These are phyloP conservation scores for Aphanomyces stellatus DNA, from an alignment of 352 stramenopile genomes.

Conservation along the genomic window DNA sequence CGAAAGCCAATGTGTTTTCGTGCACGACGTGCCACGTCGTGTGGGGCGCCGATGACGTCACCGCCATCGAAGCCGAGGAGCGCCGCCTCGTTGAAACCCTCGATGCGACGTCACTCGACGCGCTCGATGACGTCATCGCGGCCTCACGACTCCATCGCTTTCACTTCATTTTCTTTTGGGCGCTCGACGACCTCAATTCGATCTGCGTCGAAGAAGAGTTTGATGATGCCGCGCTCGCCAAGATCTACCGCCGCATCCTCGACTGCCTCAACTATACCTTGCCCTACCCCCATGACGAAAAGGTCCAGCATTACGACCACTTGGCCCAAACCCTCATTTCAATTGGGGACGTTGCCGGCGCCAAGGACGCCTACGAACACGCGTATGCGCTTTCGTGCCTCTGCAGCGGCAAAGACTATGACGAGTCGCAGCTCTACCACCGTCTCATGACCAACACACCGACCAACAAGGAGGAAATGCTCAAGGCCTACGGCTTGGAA, in stretches of 20 bases:
- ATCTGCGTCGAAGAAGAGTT: conserved; percentile 13
- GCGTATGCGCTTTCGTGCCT: conserved; percentile 52
- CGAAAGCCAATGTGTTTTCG: conserved; percentile 38
- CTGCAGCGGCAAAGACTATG: conserved; percentile 48
- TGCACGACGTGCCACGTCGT: conserved; percentile 38
- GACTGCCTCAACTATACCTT: conserved; percentile 60
- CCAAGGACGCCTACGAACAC: conserved; percentile 39
- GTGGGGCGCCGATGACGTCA: conserved; percentile 27
- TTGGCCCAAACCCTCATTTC: conserved; percentile 62
- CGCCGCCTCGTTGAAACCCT: conserved; percentile 26
- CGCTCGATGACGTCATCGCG: conserved; percentile 41
- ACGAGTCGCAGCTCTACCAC: conserved; percentile 51
- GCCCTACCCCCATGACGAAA: conserved; percentile 58
- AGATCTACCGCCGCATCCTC: conserved; percentile 61
- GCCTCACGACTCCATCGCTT: conserved; percentile 43
- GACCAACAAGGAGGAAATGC: conserved; percentile 45
- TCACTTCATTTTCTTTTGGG: conserved; percentile 75
- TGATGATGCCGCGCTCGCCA: conserved; percentile 29
- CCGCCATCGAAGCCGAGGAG: conserved; percentile 36
- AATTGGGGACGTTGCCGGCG: conserved; percentile 40
- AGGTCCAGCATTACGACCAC: conserved; percentile 83
- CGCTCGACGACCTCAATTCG: conserved; percentile 41
- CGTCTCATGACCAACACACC: conserved; percentile 56
- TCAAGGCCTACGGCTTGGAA: conserved; percentile 37
- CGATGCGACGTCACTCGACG: conserved; percentile 26